phyloP scores from a whole-genome alignment of 495 filamentous ascomycete genomes.

The Penicillium arizonense region DNA sequence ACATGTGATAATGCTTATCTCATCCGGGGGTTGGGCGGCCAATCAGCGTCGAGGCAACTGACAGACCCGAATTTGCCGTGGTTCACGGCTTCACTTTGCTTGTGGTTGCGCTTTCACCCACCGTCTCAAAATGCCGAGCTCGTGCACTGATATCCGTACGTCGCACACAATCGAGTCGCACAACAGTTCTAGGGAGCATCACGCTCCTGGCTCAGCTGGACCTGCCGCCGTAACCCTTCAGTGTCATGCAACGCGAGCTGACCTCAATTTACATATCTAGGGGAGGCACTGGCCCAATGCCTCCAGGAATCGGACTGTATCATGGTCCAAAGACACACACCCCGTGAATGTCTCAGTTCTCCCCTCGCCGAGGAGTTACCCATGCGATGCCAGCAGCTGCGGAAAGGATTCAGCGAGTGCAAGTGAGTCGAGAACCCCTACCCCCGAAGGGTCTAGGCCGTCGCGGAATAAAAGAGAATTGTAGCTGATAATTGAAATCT shows the following conservation, averaged over 20 bases:
- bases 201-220: constrained; percentile 4
- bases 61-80: constrained; percentile 21
- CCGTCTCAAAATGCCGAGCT: constrained; percentile 74
- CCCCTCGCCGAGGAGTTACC: constrained; percentile 78
- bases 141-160: constrained; percentile 94
- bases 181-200: background rate
- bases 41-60: constrained; percentile 19
- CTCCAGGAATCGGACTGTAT: constrained; percentile 95
- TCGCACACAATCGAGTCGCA: constrained; percentile 8
- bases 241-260: constrained; percentile 6
- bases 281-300: constrained; percentile 87
- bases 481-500: background rate
- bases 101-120: constrained; percentile 8
- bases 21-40: constrained; percentile 30
- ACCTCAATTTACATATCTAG: constrained; percentile 43
- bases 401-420: constrained; percentile 90
- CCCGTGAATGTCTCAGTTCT: constrained; percentile 81
- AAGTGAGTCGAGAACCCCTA: constrained; percentile 49
- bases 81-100: background rate
- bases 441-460: background rate
- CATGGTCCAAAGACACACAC: constrained; percentile 81
- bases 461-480: background rate
- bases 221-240: constrained; percentile 2
- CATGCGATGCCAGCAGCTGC: constrained; percentile 85
- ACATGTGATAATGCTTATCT: constrained; percentile 40